phyloP scores from a whole-genome alignment of 768 basidiomycete species.

The Saitozyma podzolica region DNA sequence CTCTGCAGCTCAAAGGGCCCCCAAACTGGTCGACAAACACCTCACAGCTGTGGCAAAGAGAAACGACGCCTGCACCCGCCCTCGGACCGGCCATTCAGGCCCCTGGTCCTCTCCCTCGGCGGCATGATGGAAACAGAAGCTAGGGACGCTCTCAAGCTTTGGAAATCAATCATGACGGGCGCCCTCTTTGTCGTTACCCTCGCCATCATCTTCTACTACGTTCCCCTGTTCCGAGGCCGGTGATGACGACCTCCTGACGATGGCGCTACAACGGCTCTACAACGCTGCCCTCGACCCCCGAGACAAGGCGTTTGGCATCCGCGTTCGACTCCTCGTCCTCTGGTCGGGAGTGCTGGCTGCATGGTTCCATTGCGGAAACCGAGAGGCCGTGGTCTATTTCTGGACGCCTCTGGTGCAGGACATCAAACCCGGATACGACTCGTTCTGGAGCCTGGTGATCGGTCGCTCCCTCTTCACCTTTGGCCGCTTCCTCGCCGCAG shows the following conservation, averaged over 20 bases:
- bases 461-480: slow-evolving; percentile 36
- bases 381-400: slow-evolving; percentile 37
- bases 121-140: too few species aligned
- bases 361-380: slow-evolving; percentile 40
- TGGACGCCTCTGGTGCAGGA: slow-evolving; percentile 24
- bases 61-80: too few species aligned
- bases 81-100: too few species aligned
- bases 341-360: slow-evolving; percentile 28
- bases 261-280: slow-evolving; percentile 26
- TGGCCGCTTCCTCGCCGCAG: slow-evolving; percentile 41
- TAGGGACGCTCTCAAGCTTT: too few species aligned
- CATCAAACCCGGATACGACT: slow-evolving; percentile 20
- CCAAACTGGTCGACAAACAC: too few species aligned
- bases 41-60: too few species aligned
- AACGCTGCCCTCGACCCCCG: slow-evolving; percentile 23
- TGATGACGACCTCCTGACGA: slow-evolving; percentile 40
- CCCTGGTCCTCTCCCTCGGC: too few species aligned
- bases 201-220: slow-evolving; percentile 47
- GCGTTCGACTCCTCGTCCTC: slow-evolving; percentile 20
- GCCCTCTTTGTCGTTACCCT: slow-evolving; percentile 43
- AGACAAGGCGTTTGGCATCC: slow-evolving; percentile 18
- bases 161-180: too few species aligned
- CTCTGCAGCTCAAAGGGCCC: too few species aligned
- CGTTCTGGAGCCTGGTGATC: slow-evolving; percentile 25
- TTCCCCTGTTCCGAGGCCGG: slow-evolving; percentile 39